Evolutionary conservation across 768 basidiomycete genomes (phyloP).

Genomic region (Pisolithus sp.): DNA sequence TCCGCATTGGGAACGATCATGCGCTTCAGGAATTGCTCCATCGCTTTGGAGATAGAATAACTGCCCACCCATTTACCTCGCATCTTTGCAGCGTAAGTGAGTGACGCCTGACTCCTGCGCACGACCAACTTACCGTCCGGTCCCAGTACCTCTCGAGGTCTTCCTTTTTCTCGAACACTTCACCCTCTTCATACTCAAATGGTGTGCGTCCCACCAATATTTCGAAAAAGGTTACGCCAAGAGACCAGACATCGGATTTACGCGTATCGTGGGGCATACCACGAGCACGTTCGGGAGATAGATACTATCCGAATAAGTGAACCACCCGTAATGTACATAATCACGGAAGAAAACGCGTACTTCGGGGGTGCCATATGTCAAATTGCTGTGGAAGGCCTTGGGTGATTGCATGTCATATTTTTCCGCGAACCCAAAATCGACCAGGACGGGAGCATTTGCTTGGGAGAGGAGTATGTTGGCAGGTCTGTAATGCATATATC

Average conservation of each 20-base stretch:
- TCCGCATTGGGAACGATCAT: conserved; percentile 85
- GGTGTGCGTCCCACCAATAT: conserved; percentile 89
- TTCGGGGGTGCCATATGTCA: conserved; percentile 89
- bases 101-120: not conserved
- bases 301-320: conserved; percentile 49
- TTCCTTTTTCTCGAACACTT: conserved; percentile 71
- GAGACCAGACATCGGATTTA: conserved; percentile 83
- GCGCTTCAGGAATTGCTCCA: conserved; percentile 62
- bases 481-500: conserved; percentile 43
- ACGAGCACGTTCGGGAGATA: conserved; percentile 86
- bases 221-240: conserved; percentile 89
- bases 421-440: conserved; percentile 97
- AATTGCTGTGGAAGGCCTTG: conserved; percentile 73
- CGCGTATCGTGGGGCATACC: conserved; percentile 90
- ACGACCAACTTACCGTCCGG: conserved; percentile 52
- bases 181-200: conserved; percentile 77
- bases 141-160: conserved; percentile 84
- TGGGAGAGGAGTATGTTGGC: conserved; percentile 87
- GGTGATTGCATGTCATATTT: conserved; percentile 60
- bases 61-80: conserved; percentile 81
- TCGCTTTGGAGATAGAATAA: conserved; percentile 51
- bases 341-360: conserved; percentile 34
- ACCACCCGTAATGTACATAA: not conserved
- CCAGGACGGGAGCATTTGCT: conserved; percentile 76
- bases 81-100: conserved; percentile 36